Conservation (phyloP, 2,329 filamentous ascomycete genomes). For the Knufia petricola region DNA sequence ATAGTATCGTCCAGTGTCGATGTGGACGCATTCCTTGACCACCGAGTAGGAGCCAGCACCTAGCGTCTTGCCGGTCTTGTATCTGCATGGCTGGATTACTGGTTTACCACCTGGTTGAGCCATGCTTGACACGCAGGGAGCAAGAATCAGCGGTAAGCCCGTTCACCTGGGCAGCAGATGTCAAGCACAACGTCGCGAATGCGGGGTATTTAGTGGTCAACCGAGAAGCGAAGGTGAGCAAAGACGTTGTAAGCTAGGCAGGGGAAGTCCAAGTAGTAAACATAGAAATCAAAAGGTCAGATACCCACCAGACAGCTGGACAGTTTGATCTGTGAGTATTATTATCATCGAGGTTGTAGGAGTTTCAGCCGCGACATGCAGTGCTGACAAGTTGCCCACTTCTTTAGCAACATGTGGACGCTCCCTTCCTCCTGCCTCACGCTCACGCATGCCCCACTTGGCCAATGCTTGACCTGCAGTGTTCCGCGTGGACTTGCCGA, state of each 20-base stretch:
- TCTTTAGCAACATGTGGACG: neutral
- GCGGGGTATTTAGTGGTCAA: neutral
- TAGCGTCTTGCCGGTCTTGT: slow-evolving; percentile 94
- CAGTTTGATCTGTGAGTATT: neutral
- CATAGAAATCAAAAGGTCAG: neutral
- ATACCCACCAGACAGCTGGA: neutral
- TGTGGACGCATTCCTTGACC: slow-evolving; percentile 97
- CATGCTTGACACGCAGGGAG: slow-evolving; percentile 4
- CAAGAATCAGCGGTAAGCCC: no score
- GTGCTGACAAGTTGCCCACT: slow-evolving; percentile 3
- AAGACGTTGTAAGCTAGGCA: neutral
- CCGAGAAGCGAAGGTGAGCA: neutral
- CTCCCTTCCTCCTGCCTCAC: neutral
- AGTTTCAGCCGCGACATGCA: slow-evolving; percentile 7
- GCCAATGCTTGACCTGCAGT: neutral
- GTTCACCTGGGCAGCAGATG: no score
- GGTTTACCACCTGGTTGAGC: slow-evolving; percentile 29
- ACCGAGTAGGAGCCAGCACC: slow-evolving; percentile 96
- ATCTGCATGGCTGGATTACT: slow-evolving; percentile 86
- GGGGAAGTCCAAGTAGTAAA: neutral
- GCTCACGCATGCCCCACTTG: neutral
- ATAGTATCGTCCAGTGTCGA: slow-evolving; percentile 95
- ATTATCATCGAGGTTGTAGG: neutral
- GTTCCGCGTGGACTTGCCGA: neutral
- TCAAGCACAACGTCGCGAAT: neutral